These are phyloP conservation scores for Epichloe elymi DNA, from an alignment of 2,329 filamentous ascomycete genomes.

Conservation along the genomic window DNA sequence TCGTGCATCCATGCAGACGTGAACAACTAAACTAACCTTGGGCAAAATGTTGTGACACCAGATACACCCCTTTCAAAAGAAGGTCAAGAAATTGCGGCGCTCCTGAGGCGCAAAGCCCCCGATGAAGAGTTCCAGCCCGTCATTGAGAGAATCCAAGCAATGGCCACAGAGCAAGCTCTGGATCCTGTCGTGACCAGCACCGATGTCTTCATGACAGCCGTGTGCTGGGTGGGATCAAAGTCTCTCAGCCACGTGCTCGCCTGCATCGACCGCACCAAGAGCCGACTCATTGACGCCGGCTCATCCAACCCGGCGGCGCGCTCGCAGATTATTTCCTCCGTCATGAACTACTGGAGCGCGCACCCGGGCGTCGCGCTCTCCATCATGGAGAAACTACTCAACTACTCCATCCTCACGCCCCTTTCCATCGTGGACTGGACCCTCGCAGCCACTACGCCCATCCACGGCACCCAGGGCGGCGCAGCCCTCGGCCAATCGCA, in stretches of 20 bases:
- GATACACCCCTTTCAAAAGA: conserved; percentile 71
- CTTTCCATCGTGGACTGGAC: conserved; percentile 83
- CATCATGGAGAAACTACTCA: conserved; percentile 92
- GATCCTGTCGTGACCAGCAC: conserved; percentile 79
- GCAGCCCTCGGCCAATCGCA: conserved; percentile 64
- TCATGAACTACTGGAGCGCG: conserved; percentile 85
- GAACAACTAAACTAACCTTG: no score
- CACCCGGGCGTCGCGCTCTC: conserved; percentile 86
- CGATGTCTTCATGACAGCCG: conserved; percentile 85
- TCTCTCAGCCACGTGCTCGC: conserved; percentile 92
- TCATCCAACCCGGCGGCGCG: conserved; percentile 62
- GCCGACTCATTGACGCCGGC: conserved; percentile 69
- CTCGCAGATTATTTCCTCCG: conserved; percentile 77
- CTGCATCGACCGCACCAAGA: conserved; percentile 89
- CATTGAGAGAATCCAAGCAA: conserved; percentile 68
- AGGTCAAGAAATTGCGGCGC: conserved; percentile 65
- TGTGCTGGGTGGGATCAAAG: conserved; percentile 89
- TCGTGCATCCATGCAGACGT: no score
- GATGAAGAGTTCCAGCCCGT: conserved; percentile 78
- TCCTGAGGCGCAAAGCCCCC: conserved; percentile 71
- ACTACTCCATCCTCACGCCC: conserved; percentile 88
- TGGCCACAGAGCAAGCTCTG: conserved; percentile 55
- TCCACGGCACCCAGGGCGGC: conserved; percentile 38
- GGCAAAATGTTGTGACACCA: conserved; percentile 17
- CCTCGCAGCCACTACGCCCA: conserved; percentile 45